Base-by-base conservation (phyloP, 192 early-diverging fungal genomes). In the Radiomyces spectabilis region DNA sequence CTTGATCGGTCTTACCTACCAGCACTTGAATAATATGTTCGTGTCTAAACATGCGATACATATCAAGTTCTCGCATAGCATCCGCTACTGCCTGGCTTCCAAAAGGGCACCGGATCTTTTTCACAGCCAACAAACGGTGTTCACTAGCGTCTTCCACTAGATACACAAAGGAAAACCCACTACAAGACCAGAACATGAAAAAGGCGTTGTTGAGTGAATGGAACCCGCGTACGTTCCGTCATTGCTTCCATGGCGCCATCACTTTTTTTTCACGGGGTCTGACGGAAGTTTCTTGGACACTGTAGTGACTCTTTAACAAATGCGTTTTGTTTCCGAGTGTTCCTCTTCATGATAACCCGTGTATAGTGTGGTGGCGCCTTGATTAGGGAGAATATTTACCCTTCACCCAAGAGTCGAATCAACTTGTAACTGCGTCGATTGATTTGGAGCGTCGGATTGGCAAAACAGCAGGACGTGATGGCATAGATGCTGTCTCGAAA, bases 121-220 rank as follows among this genome's bases (percentile, higher is more conserved):
- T 88, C 26, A 85, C 34, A 6, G 86, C 86, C 50, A 63, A 80
- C 21, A 73, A 55, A 33, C 57, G 55, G 0, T 62, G 61, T 5
- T 61, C 72, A 0, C 51, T 63, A 2, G 56, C 41, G 43, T 81
- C 78, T 42, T 79, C 61, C 7, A 78, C 76, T 6, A 88, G 62
- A 34, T 77, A 72, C 12, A 88, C 85, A 43, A 72, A 73, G 38
- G 82, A 81, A 65, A 85, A 88, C 15, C 82, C 85, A 54, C 85
- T 79, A 58, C n/a, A n/a, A n/a, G n/a, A n/a, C n/a, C n/a, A n/a
- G n/a, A n/a, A n/a, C n/a, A n/a, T n/a, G n/a, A n/a, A n/a, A n/a
- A n/a, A n/a, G n/a, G n/a, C n/a, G n/a, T n/a, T n/a, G n/a, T n/a
- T n/a, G n/a, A n/a, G n/a, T n/a, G n/a, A n/a, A n/a, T n/a, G n/a